phyloP scores from a whole-genome alignment of 176 grass and related monocot species.

The Rhynchospora tenuis region DNA sequence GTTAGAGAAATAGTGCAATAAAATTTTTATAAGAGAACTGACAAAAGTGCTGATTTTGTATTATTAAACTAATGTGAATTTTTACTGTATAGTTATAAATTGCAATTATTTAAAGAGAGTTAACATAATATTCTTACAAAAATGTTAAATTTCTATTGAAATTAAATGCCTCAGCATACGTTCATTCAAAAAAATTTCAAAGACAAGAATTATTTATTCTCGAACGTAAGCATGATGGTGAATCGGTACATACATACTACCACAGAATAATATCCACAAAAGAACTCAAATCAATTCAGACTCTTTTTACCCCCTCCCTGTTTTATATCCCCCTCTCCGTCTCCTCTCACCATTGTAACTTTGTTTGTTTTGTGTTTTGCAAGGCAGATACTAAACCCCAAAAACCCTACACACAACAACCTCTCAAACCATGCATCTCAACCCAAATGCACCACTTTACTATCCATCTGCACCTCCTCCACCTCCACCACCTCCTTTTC shows the following conservation, averaged over 20 bases:
- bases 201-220: too few relatives aligned
- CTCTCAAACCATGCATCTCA: slow-evolving; percentile 30
- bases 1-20: too few relatives aligned
- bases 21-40: too few relatives aligned
- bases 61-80: too few relatives aligned
- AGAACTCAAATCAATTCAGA: neutral
- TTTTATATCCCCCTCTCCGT: neutral
- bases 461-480: neutral
- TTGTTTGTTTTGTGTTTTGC: neutral
- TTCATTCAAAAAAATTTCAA: too few relatives aligned
- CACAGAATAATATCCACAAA: slow-evolving; percentile 22
- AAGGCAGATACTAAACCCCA: neutral
- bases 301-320: neutral
- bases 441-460: slow-evolving; percentile 38
- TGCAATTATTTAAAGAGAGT: too few relatives aligned
- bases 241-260: neutral
- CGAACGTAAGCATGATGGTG: too few relatives aligned
- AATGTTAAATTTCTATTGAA: too few relatives aligned
- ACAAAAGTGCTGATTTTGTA: too few relatives aligned
- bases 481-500: slow-evolving; percentile 6
- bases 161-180: too few relatives aligned
- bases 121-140: too few relatives aligned
- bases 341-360: neutral
- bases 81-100: too few relatives aligned
- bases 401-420: slow-evolving; percentile 15